These are phyloP conservation scores for Diospyros lotus DNA, from an alignment of 148 eudicot genomes.

Conservation along the genomic window DNA sequence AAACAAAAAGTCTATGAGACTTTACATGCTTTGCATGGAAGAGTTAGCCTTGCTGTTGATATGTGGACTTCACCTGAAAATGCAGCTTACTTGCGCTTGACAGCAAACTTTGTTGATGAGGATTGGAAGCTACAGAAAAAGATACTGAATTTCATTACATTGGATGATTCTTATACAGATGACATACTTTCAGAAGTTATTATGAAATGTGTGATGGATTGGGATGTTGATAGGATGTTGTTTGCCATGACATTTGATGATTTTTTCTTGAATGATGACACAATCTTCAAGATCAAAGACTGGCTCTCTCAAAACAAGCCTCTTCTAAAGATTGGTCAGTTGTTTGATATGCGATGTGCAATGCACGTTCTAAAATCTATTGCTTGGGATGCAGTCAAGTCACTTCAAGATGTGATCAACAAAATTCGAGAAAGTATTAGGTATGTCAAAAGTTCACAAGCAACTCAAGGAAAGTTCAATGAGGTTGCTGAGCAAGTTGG, in stretches of 20 bases:
- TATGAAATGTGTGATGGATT: constrained; percentile 79
- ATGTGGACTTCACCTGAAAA: constrained; percentile 80
- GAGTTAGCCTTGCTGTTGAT: constrained; percentile 78
- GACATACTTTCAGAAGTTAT: constrained; percentile 79
- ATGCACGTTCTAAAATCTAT: constrained; percentile 59
- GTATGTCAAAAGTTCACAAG: constrained; percentile 68
- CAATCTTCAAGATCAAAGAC: constrained; percentile 61
- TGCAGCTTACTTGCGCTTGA: constrained; percentile 68
- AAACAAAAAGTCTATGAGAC: constrained; percentile 61
- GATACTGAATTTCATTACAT: constrained; percentile 67
- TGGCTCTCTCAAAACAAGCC: constrained; percentile 89
- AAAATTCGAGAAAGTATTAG: constrained; percentile 78
- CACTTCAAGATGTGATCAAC: constrained; percentile 49
- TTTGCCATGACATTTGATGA: constrained; percentile 90
- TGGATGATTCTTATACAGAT: constrained; percentile 71
- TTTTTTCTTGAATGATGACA: constrained; percentile 55
- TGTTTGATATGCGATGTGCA: constrained; percentile 83
- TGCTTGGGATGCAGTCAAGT: constrained; percentile 69
- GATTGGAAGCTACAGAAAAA: constrained; percentile 86
- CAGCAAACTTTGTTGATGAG: constrained; percentile 75
- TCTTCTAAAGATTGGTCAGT: constrained; percentile 61
- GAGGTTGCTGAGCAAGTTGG: constrained; percentile 77
- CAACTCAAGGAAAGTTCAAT: constrained; percentile 64
- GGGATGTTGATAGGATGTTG: constrained; percentile 80
- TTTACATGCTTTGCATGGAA: constrained; percentile 57